Percentiles rank a stretch among this genome's conserved stretches.
These are phyloP conservation scores for Gastrodia elata DNA, from an alignment of 106 monocot species.

Conservation along the genomic window DNA sequence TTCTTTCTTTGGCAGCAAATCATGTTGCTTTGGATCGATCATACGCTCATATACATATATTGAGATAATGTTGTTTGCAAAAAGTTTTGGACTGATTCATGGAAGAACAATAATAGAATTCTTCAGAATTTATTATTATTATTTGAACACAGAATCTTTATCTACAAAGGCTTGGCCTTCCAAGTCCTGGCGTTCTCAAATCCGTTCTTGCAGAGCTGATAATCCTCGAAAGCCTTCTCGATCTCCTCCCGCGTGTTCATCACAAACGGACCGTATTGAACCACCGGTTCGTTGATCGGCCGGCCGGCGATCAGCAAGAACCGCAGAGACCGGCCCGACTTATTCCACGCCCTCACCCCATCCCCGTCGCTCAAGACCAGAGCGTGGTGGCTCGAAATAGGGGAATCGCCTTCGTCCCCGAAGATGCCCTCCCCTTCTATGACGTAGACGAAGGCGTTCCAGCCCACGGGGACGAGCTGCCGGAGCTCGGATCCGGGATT, in stretches of 20 bases:
- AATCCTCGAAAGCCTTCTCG: conserved; percentile 58
- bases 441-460: neutral
- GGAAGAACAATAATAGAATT: no score
- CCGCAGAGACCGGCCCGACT: conserved; percentile 25
- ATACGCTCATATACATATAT: no score
- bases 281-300: conserved; percentile 72
- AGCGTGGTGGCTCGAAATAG: conserved; percentile 4
- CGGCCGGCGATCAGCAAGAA: conserved; percentile 68
- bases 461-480: conserved; percentile 31
- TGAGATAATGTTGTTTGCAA: no score
- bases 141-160: no score
- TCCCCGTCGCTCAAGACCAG: conserved; percentile 4
- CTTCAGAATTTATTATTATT: no score
- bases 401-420: conserved; percentile 18
- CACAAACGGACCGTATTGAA: conserved; percentile 74
- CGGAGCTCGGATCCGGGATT: conserved; percentile 29
- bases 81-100: no score
- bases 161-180: conserved; percentile 8
- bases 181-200: conserved; percentile 84
- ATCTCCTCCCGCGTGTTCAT: conserved; percentile 91
- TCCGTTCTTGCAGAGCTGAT: conserved; percentile 49
- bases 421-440: conserved; percentile 20
- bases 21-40: no score
- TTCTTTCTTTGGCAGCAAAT: no score
- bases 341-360: conserved; percentile 39